phyloP scores from a whole-genome alignment of 1,284 basidiomycete genomes.

The Coriolopsis trogii region DNA sequence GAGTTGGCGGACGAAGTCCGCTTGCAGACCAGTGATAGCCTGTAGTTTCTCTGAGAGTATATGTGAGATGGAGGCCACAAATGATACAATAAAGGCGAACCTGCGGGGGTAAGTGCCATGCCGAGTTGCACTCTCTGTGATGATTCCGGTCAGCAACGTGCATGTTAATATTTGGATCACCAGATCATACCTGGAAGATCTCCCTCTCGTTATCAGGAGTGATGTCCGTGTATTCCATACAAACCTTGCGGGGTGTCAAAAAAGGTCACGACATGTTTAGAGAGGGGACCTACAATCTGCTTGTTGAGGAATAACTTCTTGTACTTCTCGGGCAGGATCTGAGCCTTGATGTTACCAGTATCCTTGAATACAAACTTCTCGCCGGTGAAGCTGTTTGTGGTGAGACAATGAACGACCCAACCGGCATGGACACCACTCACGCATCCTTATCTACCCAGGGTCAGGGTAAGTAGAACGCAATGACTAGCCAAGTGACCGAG shows the following conservation, averaged over 20 bases:
- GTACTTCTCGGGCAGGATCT: slow-evolving; percentile 53
- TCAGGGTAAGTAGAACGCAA: slow-evolving; percentile 13
- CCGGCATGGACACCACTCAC: slow-evolving; percentile 42
- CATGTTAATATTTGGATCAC: background rate
- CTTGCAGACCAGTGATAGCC: slow-evolving; percentile 55
- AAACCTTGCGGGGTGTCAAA: slow-evolving; percentile 38
- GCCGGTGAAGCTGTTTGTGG: slow-evolving; percentile 41
- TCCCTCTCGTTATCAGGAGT: slow-evolving; percentile 63
- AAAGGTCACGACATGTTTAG: too few relatives aligned
- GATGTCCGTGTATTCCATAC: slow-evolving; percentile 71
- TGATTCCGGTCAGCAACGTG: background rate
- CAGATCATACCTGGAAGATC: slow-evolving; percentile 65
- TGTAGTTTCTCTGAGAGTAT: slow-evolving; percentile 60
- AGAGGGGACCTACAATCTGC: slow-evolving; percentile 48
- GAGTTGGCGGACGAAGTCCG: slow-evolving; percentile 55
- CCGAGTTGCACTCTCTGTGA: slow-evolving; percentile 73
- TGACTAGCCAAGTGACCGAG: background rate
- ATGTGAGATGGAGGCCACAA: background rate
- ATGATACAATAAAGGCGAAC: slow-evolving; percentile 28
- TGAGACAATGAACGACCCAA: too few relatives aligned
- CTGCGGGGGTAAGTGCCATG: slow-evolving; percentile 75
- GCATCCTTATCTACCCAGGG: slow-evolving; percentile 48
- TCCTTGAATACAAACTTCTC: slow-evolving; percentile 61
- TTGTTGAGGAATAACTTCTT: slow-evolving; percentile 61
- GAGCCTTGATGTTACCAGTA: slow-evolving; percentile 32